These are phyloP conservation scores for Parastagonospora nodorum DNA, from an alignment of 2,329 filamentous ascomycete species.

Conservation along the genomic window DNA sequence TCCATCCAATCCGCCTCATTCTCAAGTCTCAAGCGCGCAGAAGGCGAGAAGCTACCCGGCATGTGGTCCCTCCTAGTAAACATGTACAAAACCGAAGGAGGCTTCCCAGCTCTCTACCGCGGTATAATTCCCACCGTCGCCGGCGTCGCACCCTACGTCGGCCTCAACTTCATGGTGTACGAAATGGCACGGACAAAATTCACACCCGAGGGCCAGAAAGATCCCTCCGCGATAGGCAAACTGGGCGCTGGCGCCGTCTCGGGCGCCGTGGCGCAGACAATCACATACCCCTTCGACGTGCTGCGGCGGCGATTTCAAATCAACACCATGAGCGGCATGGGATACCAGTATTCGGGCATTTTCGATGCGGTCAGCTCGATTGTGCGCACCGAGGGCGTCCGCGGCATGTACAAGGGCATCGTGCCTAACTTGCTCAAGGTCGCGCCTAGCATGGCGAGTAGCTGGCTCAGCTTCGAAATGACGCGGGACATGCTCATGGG, in stretches of 20 bases:
- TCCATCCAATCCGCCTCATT: constrained; percentile 99
- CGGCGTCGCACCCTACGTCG: constrained; percentile 95
- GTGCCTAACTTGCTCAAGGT: constrained; percentile 95
- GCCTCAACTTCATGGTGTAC: constrained; percentile 98
- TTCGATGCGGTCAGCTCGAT: constrained; percentile 83
- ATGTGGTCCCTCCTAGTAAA: constrained; percentile 83
- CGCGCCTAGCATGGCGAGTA: constrained; percentile 97
- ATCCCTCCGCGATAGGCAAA: constrained; percentile 80
- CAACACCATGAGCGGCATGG: constrained; percentile 99
- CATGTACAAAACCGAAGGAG: constrained; percentile 94
- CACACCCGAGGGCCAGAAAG: constrained; percentile 84
- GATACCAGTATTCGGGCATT: constrained; percentile 90
- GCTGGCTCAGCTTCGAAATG: constrained; percentile 96
- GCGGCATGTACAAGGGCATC: constrained; percentile 93
- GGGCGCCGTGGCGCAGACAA: constrained; percentile 95
- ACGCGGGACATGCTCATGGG: constrained; percentile 82
- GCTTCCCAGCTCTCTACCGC: constrained; percentile 82
- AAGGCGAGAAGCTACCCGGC: constrained; percentile 70
- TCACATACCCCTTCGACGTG: constrained; percentile 97
- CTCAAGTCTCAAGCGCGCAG: constrained; percentile 64
- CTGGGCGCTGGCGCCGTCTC: constrained; percentile 88
- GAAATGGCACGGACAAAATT: constrained; percentile 83
- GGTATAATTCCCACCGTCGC: constrained; percentile 93
- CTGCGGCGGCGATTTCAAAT: constrained; percentile 94
- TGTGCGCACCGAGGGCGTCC: constrained; percentile 78